Evolutionary conservation across 495 filamentous ascomycete genomes (phyloP), one percentile per base, ranked within the genome.

Genomic region (Collariella sp.): DNA sequence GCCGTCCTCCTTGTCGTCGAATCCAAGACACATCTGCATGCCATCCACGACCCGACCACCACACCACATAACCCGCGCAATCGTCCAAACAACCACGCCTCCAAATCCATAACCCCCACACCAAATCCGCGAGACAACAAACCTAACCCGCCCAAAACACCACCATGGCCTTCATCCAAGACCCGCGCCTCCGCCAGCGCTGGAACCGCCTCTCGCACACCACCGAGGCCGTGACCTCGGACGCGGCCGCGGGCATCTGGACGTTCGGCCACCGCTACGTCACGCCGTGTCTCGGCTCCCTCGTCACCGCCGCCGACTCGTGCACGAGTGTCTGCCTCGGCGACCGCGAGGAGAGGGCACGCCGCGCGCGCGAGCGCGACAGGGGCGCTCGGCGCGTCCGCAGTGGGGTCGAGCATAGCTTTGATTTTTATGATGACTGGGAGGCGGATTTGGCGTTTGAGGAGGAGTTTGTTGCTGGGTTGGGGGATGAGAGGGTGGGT

Each of bases 361-460:
- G 86, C 5, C 79, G 89, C 42, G 75, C 80, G 47, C 75, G 78
- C 36, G 76, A 79, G 55, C 70, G 77, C 29, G 80, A 70, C 12
- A 65, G 73, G 11, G 75, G 76, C 10, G 69, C 72, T 1, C 56
- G 65, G 7, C 73, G 84, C 57, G 7, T 31, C 10, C 13, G 34
- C 1, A 85, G 83, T 10, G 71, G 82, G 36, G 83, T 87, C 23
- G 90, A 95, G 64, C 81, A 84, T 38, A 87, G 80, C 57, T 98
- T 98, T 60, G 94, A 96, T 61, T 98, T 98, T 73, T 98, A 98
- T 72, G 93, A 98, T 66, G 91, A 96, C 63, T 96, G 91, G 89
- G 88, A 96, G 50, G 89, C 90, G 49, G 77, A 66, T n/a, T 67
- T 55, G 10, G 19, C n/a, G 9, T 31, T 6, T 46, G 88, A 90